Conservation (phyloP, 2,329 filamentous ascomycete species). For the Metarhizium robertsii region DNA sequence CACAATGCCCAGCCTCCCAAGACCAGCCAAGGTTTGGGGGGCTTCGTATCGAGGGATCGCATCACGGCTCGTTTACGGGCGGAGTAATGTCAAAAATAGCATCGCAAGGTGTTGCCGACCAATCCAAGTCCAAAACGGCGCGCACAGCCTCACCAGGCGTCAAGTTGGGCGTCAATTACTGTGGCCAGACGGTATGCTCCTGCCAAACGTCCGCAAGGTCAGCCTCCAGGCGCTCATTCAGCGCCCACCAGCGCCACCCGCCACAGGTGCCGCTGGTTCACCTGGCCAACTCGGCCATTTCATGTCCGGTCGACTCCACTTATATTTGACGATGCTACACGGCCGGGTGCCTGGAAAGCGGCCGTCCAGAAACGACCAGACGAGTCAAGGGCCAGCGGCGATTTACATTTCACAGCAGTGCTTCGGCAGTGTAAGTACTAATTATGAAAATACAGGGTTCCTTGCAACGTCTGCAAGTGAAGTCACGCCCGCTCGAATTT, state of each 20-base stretch:
- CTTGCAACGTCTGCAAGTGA: not conserved
- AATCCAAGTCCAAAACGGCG: too few relatives aligned
- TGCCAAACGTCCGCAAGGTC: not conserved
- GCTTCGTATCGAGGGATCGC: too few relatives aligned
- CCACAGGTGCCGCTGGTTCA: not conserved
- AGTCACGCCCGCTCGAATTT: not conserved
- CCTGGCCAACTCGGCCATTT: not conserved
- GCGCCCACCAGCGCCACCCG: too few relatives aligned
- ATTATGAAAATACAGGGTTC: too few relatives aligned
- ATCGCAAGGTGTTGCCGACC: not conserved
- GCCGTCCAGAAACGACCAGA: not conserved
- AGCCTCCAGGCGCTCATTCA: not conserved
- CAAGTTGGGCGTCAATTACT: too few relatives aligned
- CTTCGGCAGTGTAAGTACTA: too few relatives aligned
- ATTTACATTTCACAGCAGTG: not conserved
- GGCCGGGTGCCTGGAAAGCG: not conserved
- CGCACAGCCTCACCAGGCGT: too few relatives aligned
- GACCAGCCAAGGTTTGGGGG: not conserved
- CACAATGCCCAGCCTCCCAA: not conserved
- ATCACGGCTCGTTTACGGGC: too few relatives aligned
- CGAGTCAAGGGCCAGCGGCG: not conserved
- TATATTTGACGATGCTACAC: not conserved
- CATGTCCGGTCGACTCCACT: not conserved
- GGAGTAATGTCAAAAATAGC: not conserved
- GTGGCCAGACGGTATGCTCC: too few relatives aligned